Evolutionary conservation across 257 asterid species (phyloP).

Genomic region (Solanum clarkiae): DNA sequence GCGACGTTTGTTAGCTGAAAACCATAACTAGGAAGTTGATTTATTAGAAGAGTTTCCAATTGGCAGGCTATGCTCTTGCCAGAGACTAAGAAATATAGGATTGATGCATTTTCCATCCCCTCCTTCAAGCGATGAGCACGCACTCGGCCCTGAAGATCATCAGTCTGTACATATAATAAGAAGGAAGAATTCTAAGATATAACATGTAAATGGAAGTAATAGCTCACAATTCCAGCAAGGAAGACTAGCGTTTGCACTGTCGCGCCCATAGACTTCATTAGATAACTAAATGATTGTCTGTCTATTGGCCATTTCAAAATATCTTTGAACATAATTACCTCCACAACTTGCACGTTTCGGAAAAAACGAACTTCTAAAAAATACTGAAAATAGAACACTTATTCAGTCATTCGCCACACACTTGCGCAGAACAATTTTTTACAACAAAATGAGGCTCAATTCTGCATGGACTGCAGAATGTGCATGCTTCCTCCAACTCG

Average conservation of each 20-base stretch:
- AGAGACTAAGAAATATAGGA: slow-evolving; percentile 61
- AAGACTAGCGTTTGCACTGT: background rate
- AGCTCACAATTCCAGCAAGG: background rate
- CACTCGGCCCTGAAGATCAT: slow-evolving; percentile 83
- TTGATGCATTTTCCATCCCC: slow-evolving; percentile 56
- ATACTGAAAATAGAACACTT: background rate
- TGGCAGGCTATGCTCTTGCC: slow-evolving; percentile 94
- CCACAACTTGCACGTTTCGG: background rate
- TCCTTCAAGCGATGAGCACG: slow-evolving; percentile 67
- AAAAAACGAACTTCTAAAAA: background rate
- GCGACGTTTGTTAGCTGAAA: slow-evolving; percentile 59
- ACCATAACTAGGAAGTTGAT: slow-evolving; percentile 67
- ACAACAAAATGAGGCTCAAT: background rate
- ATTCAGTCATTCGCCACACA: background rate
- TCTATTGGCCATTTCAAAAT: background rate
- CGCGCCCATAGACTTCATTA: background rate
- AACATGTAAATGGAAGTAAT: background rate
- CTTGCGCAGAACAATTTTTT: background rate
- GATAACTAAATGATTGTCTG: background rate
- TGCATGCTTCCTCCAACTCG: background rate
- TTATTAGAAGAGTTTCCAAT: slow-evolving; percentile 82
- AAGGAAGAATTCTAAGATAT: background rate
- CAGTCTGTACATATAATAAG: slow-evolving; percentile 36
- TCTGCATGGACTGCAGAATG: background rate
- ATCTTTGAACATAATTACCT: background rate